Base-by-base conservation (phyloP, 2,329 filamentous ascomycete species). In the Hysterium pulicare region DNA sequence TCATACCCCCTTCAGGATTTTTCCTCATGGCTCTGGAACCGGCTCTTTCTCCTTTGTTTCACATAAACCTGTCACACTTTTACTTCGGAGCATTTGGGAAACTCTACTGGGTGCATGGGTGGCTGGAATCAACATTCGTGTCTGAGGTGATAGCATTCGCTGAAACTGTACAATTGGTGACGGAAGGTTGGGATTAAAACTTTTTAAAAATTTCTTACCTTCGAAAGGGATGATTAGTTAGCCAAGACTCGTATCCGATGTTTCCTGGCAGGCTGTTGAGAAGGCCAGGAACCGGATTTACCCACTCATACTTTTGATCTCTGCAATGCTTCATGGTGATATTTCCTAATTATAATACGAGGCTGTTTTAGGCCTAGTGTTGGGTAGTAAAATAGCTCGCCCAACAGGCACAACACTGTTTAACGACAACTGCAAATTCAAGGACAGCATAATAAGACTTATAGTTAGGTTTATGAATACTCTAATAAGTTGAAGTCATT, bases 201-300 rank as follows among this genome's bases (percentile, higher is more conserved):
- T 41, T 39, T 11, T 43, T 45, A 24, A 39, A 28, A 20, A 40
- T 20, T 19, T 21, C n/a, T 47, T 50, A 48, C 58, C 58, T 50
- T 54, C 41, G 19, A 46, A 54, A 62, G 59, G 62, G 62, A 64
- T 62, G 55, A 61, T 54, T 64, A 65, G 61, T 54, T 62, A 62
- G 60, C 65, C 63, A 64, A 64, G 63, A 63, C 63, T 66, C 63
- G 63, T 66, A 66, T 66, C 63, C 59, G 57, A 58, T 48, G 61
- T 54, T 32, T 55, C 57, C 50, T 50, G 38, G 46, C 42, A 45
- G 30, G 47, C 48, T 33, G 35, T 33, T 45, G 47, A 38, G 45
- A 38, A 45, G 46, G 45, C 41, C 41, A 41, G 49, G 54, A 57
- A 52, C 59, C 55, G 60, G 62, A 64, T 66, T 66, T 66, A 65